A percentile compares a stretch with the other conserved stretches of the same genome.
Conservation (phyloP, 2,329 filamentous ascomycete species). For the Emericellopsis atlantica region DNA sequence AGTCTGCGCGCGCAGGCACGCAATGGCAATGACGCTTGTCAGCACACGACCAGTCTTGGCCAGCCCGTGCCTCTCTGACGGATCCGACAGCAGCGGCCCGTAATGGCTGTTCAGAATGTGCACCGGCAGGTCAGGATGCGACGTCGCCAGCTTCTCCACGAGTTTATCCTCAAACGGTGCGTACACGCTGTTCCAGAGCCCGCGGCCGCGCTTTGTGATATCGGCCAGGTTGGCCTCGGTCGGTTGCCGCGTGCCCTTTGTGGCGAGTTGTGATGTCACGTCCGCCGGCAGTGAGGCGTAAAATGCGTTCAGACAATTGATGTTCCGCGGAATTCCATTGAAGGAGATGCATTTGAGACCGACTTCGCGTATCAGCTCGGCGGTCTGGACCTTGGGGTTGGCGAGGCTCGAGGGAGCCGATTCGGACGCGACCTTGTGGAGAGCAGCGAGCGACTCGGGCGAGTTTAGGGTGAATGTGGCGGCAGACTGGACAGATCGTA, state of each 20-base stretch:
- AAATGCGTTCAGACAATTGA: conserved; percentile 71
- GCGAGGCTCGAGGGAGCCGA: neutral
- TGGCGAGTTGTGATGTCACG: conserved; percentile 40
- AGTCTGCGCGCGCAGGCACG: conserved; percentile 65
- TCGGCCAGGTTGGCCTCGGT: conserved; percentile 38
- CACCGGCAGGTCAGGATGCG: conserved; percentile 71
- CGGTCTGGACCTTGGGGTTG: conserved; percentile 29
- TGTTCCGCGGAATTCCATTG: conserved; percentile 72
- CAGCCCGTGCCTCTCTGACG: conserved; percentile 29
- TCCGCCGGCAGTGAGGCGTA: conserved; percentile 44
- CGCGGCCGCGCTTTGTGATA: conserved; percentile 45
- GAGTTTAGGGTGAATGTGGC: conserved; percentile 82
- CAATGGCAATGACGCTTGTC: conserved; percentile 61
- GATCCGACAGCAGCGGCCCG: conserved; percentile 60
- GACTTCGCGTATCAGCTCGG: conserved; percentile 63
- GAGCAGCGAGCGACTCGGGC: conserved; percentile 55
- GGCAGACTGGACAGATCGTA: conserved; percentile 42
- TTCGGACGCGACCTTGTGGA: conserved; percentile 39
- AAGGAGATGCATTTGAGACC: conserved; percentile 69
- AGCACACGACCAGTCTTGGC: conserved; percentile 53
- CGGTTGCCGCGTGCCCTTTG: conserved; percentile 39
- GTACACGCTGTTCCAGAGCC: conserved; percentile 68
- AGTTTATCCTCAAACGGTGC: conserved; percentile 62
- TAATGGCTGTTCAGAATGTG: conserved; percentile 70
- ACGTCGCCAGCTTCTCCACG: conserved; percentile 54